Evolutionary conservation across 805 yeast species (phyloP).

Genomic region (Kluyveromyces dobzhanskii): DNA sequence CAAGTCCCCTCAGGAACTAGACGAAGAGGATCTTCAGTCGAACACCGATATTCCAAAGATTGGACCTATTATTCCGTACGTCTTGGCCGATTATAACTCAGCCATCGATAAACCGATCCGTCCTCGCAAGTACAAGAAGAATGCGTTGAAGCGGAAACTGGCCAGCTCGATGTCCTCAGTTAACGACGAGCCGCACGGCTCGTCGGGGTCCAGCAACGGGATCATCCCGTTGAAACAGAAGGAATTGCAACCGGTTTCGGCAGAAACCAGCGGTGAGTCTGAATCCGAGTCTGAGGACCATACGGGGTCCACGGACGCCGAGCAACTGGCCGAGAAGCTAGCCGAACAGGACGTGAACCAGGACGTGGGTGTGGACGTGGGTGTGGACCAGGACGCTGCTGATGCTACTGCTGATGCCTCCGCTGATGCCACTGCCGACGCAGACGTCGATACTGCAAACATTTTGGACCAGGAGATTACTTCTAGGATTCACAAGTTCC

Average conservation of each 20-base stretch:
- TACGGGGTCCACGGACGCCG: not conserved
- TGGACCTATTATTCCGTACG: conserved; percentile 71
- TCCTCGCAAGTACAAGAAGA: conserved; percentile 30
- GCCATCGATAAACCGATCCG: conserved; percentile 69
- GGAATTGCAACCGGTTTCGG: conserved; percentile 49
- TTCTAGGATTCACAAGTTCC: conserved; percentile 35
- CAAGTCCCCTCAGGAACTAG: conserved; percentile 65
- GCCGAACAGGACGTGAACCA: too few species aligned
- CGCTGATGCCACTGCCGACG: too few species aligned
- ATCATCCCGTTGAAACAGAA: conserved; percentile 48
- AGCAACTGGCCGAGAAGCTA: too few species aligned
- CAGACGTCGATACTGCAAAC: conserved; percentile 4
- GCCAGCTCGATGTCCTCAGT: conserved; percentile 12
- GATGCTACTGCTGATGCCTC: too few species aligned
- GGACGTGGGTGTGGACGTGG: too few species aligned
- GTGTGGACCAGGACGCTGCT: not conserved
- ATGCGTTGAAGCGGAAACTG: conserved; percentile 10
- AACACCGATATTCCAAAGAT: conserved; percentile 61
- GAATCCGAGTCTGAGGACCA: conserved; percentile 1
- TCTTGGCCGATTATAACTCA: conserved; percentile 63
- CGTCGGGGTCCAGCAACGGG: conserved; percentile 8
- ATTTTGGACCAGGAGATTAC: conserved; percentile 12
- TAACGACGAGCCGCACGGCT: conserved; percentile 4
- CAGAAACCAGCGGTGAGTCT: conserved; percentile 33
- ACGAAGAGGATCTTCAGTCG: conserved; percentile 59